Evolutionary conservation across 2,329 filamentous ascomycete species (phyloP), one percentile per base, ranked within the genome.

Genomic region (Curvularia hawaiiensis): DNA sequence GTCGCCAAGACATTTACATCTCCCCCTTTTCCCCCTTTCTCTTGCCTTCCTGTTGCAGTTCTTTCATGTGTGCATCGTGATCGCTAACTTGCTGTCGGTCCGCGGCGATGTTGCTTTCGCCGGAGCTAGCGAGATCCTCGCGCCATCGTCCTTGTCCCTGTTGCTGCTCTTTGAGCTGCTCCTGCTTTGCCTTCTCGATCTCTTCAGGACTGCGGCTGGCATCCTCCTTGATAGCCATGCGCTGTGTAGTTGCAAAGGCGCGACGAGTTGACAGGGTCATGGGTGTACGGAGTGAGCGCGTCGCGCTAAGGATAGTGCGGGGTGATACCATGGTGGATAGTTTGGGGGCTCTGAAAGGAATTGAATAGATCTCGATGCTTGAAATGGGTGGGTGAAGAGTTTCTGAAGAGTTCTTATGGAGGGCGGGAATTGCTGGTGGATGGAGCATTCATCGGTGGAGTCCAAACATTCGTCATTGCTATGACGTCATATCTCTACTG

Each of bases 21-120:
- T 72, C 58, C 11, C 72, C 77, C 61, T 78, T 71, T 67, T 81
- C 72, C 4, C 72, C 71, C 70, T 79, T 72, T 59, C 75, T 64
- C 58, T 72, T 74, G 3, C 75, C 78, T 69, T 80, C 66, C 66
- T 80, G 70, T 65, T 82, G 79, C 61, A 82, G 56, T 18, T 80
- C 72, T 63, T 75, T 68, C 57, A 81, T 80, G 57, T 80, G 78
- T 45, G 71, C 59, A 12, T 71, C 73, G 53, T 80, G 78, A 56
- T 80, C 74, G 14, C 72, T 39, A n/a, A 80, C 76, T 33, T 79
- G 58, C 58, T 80, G 67, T 51, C 67, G 71, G 52, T 82, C 79
- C 3, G 79, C 79, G 18, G 75, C 74, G 35, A 81, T 71, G 52
- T 73, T 67, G 52, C 71, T 72, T 63, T 82, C 79, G 28, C 75